A percentile compares a stretch with the other conserved stretches of the same genome.
Evolutionary conservation across 139 green algal genomes (phyloP).

Genomic region (Chlamydomonas asymmetrica): DNA sequence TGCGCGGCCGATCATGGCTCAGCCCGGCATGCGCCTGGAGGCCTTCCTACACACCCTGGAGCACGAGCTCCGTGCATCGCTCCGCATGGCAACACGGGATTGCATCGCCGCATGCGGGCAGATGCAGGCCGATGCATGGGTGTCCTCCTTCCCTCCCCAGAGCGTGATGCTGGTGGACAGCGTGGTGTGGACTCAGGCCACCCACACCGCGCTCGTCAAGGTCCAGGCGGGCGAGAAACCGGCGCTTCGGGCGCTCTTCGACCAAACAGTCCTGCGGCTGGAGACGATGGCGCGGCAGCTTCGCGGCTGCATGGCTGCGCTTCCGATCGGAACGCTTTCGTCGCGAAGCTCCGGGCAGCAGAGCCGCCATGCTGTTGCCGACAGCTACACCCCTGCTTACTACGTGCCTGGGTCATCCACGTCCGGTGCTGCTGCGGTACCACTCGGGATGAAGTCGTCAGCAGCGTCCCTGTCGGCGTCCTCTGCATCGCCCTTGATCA

Average conservation of each 20-base stretch:
- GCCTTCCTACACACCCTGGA: slow-evolving; percentile 28
- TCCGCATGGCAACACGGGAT: slow-evolving; percentile 7
- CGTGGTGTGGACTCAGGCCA: slow-evolving; percentile 45
- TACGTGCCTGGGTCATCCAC: too few relatives aligned
- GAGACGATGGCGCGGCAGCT: slow-evolving; percentile 47
- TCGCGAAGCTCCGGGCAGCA: too few relatives aligned
- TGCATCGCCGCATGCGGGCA: slow-evolving; percentile 39
- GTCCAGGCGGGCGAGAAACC: slow-evolving; percentile 19
- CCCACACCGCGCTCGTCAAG: slow-evolving; percentile 21
- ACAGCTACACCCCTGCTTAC: too few relatives aligned
- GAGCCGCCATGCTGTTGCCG: too few relatives aligned
- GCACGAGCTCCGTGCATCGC: slow-evolving; percentile 6
- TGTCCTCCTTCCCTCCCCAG: slow-evolving; percentile 38
- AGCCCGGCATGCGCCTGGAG: slow-evolving; percentile 1
- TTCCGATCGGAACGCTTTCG: neutral
- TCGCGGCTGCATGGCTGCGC: slow-evolving; percentile 17
- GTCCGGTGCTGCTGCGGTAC: too few relatives aligned
- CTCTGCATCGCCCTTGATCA: too few relatives aligned
- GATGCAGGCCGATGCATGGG: slow-evolving; percentile 38
- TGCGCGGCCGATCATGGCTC: neutral
- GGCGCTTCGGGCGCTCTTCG: slow-evolving; percentile 33
- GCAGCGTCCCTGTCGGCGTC: too few relatives aligned
- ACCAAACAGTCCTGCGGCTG: slow-evolving; percentile 39
- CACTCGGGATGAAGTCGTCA: too few relatives aligned
- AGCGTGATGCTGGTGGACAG: slow-evolving; percentile 36